phyloP scores from a whole-genome alignment of 768 basidiomycete genomes.

The Infundibulicybe gibba region DNA sequence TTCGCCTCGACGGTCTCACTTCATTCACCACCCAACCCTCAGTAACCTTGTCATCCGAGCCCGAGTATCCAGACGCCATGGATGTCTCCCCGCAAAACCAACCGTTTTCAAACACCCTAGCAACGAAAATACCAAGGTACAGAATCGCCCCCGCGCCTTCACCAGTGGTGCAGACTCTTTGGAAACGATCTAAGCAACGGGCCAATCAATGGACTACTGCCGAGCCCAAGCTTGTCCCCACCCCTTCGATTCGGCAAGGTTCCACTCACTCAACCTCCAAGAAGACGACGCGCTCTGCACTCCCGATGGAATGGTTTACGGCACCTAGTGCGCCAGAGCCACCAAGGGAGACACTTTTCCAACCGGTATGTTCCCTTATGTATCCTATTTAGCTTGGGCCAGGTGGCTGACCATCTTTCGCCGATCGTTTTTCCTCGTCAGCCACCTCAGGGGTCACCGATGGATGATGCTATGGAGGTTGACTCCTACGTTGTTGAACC shows the following conservation, averaged over 20 bases:
- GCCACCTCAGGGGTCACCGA: slow-evolving; percentile 40
- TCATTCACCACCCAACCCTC: slow-evolving; percentile 61
- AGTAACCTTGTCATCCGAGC: slow-evolving; percentile 42
- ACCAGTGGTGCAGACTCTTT: slow-evolving; percentile 65
- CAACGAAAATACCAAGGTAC: slow-evolving; percentile 14
- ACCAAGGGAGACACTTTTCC: slow-evolving; percentile 5
- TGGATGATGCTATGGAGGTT: slow-evolving; percentile 71
- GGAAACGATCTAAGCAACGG: slow-evolving; percentile 72
- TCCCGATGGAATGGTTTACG: slow-evolving; percentile 62
- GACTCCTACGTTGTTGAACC: slow-evolving; percentile 48
- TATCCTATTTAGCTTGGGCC: slow-evolving; percentile 11
- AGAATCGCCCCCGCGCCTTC: slow-evolving; percentile 57
- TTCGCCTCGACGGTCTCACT: slow-evolving; percentile 83
- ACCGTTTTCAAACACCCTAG: slow-evolving; percentile 16
- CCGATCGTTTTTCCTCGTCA: slow-evolving; percentile 14
- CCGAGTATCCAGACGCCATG: slow-evolving; percentile 61
- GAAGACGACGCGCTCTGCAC: slow-evolving; percentile 54
- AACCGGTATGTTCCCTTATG: slow-evolving; percentile 11
- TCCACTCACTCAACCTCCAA: slow-evolving; percentile 40
- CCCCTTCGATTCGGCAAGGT: slow-evolving; percentile 25
- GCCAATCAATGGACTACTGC: slow-evolving; percentile 47
- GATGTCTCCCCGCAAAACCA: slow-evolving; percentile 58
- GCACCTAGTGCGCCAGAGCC: slow-evolving; percentile 17
- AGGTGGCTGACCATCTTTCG: slow-evolving; percentile 5
- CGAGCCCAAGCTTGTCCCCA: slow-evolving; percentile 26